Evolutionary conservation across 306 rosid genomes (phyloP), one percentile per base, ranked within the genome.

Genomic region (Begonia loranthoides): DNA sequence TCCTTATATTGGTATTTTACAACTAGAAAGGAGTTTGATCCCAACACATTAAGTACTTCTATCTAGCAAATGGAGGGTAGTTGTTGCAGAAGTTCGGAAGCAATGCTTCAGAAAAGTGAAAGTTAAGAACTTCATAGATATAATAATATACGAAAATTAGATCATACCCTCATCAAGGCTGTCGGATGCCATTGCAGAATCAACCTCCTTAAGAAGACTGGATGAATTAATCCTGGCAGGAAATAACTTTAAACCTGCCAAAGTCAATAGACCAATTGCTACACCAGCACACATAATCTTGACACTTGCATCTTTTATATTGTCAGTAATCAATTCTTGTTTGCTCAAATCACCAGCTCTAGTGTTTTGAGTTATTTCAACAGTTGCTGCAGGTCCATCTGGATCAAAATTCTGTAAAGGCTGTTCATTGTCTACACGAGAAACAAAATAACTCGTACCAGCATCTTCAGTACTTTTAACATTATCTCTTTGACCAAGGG

Each of bases 231-330:
- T 70, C 76, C 80, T 76, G 47, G 76, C 16, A 39, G 92, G 88
- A 73, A 90, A 43, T 58, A 60, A 62, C 73, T 79, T 86, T 70
- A 86, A 65, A 63, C 94, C 94, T 62, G 61, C 78, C 40, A 74
- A 62, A 65, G 92, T 90, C 68, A 76, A 54, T 1, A 90, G 71
- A 63, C 99, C 95, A 70, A 82, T 75, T 63, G 79, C 86, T 58
- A 70, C 83, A 67, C 94, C 94, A 54, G 95, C 95, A 63, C 84
- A 82, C 86, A 78, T 82, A 63, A 90, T 74, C 76, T 78, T 79
- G 67, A 82, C 73, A 58, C 81, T 82, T 28, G 82, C 80, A 67
- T 80, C 82, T 76, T 80, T 82, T 51, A 90, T 82, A 50, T 76
- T 59, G 40, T 82, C 85, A 13, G 86, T 60, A 56, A 78, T 72